These are phyloP conservation scores for Ramalina peruviana DNA, from an alignment of 495 filamentous ascomycete species.

Conservation along the genomic window DNA sequence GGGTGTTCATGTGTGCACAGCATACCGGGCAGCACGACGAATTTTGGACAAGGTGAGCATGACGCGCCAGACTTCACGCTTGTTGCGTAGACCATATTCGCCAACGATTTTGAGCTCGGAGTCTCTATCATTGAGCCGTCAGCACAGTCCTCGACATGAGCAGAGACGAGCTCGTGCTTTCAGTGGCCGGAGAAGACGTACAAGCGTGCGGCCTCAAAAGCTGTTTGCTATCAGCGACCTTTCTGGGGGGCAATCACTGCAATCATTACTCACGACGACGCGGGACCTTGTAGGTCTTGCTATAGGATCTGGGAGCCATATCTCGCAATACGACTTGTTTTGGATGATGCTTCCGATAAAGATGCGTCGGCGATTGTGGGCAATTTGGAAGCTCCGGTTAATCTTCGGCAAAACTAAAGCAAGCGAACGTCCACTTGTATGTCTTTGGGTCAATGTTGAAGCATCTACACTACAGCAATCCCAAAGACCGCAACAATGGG, in stretches of 20 bases:
- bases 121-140: slow-evolving; percentile 52
- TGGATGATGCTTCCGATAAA: slow-evolving; percentile 9
- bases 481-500: slow-evolving; percentile 54
- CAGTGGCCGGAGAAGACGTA: slow-evolving; percentile 90
- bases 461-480: background rate
- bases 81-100: slow-evolving; percentile 98
- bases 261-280: slow-evolving; percentile 40
- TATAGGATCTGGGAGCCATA: slow-evolving; percentile 61
- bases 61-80: slow-evolving; percentile 99
- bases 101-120: slow-evolving; percentile 97
- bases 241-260: background rate
- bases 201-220: slow-evolving; percentile 99
- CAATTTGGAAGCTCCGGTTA: background rate
- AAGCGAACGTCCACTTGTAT: background rate
- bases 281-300: slow-evolving; percentile 98
- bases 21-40: slow-evolving; percentile 99
- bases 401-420: background rate
- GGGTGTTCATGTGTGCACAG: background rate
- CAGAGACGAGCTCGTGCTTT: slow-evolving; percentile 87
- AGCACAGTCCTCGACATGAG: slow-evolving; percentile 65
- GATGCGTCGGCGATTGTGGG: slow-evolving; percentile 12
- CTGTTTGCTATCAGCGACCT: slow-evolving; percentile 27
- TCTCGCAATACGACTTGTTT: slow-evolving; percentile 29
- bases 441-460: background rate
- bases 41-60: slow-evolving; percentile 99